These are phyloP conservation scores for Populus deltoides DNA, from an alignment of 345 rosid species.

Conservation along the genomic window DNA sequence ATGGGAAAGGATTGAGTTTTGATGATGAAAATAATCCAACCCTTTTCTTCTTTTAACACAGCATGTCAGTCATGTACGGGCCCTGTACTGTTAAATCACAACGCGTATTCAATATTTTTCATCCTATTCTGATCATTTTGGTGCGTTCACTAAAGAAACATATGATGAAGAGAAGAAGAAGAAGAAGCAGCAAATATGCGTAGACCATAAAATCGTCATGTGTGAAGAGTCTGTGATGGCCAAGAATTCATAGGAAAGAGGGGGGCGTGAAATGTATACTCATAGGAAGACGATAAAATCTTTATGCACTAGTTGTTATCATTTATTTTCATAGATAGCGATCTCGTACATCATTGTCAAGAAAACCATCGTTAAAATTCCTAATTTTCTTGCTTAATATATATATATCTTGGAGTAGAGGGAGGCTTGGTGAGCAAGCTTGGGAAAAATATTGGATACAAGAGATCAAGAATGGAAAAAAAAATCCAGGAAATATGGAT, in stretches of 20 bases:
- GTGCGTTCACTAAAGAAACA: background rate
- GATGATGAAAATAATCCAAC: rapidly evolving
- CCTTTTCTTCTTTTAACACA: background rate
- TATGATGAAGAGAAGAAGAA: too few species aligned
- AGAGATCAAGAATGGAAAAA: too few species aligned
- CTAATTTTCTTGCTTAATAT: background rate
- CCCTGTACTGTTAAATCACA: background rate
- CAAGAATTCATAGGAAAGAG: too few species aligned
- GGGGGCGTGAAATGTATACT: background rate
- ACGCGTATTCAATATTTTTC: too few species aligned
- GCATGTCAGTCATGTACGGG: background rate
- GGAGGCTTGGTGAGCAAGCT: background rate
- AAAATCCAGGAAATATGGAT: background rate
- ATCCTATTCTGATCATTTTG: background rate
- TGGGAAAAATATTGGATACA: background rate
- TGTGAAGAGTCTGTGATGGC: too few species aligned
- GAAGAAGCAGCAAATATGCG: too few species aligned
- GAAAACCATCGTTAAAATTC: background rate
- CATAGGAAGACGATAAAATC: background rate
- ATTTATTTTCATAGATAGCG: background rate
- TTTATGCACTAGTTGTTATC: background rate
- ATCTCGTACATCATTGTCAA: background rate
- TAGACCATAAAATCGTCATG: too few species aligned
- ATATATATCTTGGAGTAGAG: background rate
- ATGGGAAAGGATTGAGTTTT: background rate